Conservation (phyloP, 177 flowering plant genomes). For the Telopea speciosissima region DNA sequence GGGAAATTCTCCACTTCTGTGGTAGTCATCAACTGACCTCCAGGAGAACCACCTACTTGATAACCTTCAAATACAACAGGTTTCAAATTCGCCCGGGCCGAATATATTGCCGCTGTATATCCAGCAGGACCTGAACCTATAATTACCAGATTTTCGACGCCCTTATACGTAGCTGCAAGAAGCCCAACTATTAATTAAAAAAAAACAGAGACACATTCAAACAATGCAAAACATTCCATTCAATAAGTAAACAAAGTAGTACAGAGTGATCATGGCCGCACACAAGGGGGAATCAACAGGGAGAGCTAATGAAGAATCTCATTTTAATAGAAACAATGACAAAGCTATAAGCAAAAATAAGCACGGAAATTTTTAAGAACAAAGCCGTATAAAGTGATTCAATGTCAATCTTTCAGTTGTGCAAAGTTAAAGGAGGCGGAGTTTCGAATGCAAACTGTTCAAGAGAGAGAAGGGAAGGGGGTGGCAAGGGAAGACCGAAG, state of each 20-base stretch:
- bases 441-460: background rate
- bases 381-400: background rate
- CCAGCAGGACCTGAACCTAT: conserved; percentile 99
- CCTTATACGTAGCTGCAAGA: conserved; percentile 35
- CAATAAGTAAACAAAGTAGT: background rate
- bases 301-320: background rate
- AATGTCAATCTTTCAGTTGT: background rate
- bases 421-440: background rate
- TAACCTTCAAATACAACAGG: conserved; percentile 94
- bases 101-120: conserved; percentile 91
- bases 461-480: background rate
- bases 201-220: background rate
- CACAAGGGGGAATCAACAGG: background rate
- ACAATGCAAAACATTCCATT: background rate
- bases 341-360: too few relatives aligned
- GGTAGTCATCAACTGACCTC: conserved; percentile 97
- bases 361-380: background rate
- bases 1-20: conserved; percentile 99
- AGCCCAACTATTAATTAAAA: background rate
- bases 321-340: background rate
- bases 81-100: conserved; percentile 96
- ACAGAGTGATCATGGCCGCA: background rate
- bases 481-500: background rate
- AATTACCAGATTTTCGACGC: conserved; percentile 81
- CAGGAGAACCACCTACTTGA: conserved; percentile 93